Base-by-base conservation (phyloP, 2,329 filamentous ascomycete species). In the Clarireedia paspali region DNA sequence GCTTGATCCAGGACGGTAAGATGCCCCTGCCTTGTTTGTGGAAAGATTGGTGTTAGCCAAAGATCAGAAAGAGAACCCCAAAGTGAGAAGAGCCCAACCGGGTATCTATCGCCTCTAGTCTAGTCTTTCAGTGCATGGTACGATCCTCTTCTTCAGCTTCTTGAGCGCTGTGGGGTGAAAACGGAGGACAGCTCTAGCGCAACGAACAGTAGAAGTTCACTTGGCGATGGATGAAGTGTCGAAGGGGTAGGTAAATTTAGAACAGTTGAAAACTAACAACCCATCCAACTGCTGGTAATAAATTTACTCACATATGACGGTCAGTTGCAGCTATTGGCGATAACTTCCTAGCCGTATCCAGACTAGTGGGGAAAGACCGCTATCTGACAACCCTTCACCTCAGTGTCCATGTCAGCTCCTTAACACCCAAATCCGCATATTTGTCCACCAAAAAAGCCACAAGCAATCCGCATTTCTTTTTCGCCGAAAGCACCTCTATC, bases 41-140 rank as follows among this genome's bases (percentile, higher is more conserved):
- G 60, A 65, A 62, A 63, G 62, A 56, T 57, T 49, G 64, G 64
- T 63, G 67, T 72, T 69, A 72, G 70, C 69, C 64, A 67, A 69
- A 64, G 66, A 66, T 67, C 65, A 65, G 51, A 63, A 59, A 47
- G 56, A 55, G 51, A 57, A 62, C 67, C 67, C 68, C 66, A 67
- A 63, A 66, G 64, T 70, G 64, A 70, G 66, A 70, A 69, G 64
- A 65, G 67, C 67, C 68, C 68, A 69, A 70, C 68, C 68, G 47
- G 64, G 66, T 66, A 62, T 68, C 66, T 70, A 69, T 67, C 63
- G 66, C 66, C 65, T 65, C 62, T 61, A 59, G 57, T 62, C 60
- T 60, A 59, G 57, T 57, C 45, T 53, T 15, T 69, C 65, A 69
- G 66, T 58, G 61, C 68, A 69, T 69, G 26, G 34, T 46, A 15